Base-by-base conservation (phyloP, 768 basidiomycete species). In the Boletus sensibilis region DNA sequence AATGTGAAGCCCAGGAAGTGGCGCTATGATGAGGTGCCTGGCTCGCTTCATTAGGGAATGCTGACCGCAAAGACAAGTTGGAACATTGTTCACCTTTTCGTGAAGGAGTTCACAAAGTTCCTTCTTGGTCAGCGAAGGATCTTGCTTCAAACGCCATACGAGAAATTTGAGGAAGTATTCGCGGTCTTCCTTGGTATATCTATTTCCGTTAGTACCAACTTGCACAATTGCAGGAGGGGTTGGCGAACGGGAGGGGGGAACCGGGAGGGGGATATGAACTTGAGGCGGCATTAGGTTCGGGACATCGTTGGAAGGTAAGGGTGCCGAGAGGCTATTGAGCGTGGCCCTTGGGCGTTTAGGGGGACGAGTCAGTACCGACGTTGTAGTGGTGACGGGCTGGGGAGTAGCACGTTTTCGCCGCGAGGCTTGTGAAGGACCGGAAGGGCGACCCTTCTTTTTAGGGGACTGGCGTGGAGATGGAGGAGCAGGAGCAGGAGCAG, bases 201-300 rank as follows among this genome's bases (percentile, higher is more conserved):
- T 83, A 58, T 86, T 79, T 47, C 87, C 85, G 53, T 78, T 71
- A 13, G 75, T 77, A 50, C 71, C 72, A 38, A 67, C 63, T 42
- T 84, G 73, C 27, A 84, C 65, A 53, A 68, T 68, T 10, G 77
- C 78, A 8, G 88, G 88, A 23, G 88, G 88, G 3, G 77, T 82
- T 1, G 88, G 88, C n/a, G 84, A 83, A 44, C 86, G 82, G 21
- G 83, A 83, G 1, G 88, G 87, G 14, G 85, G 83, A 9, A 76
- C 75, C 7, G 86, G 88, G 33, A 85, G 74, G 59, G 76, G 79
- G 52, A 86, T 74, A 45, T 83, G 79, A 45, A 81, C 75, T 63
- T 86, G 80, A n/a, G 85, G 85, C 6, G 84, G 76, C 47, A 85
- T 83, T 33, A 87, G 68, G 49, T 77, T 78, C 39, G 81, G 79